A percentile compares a stretch with the other conserved stretches of the same genome.
These are phyloP conservation scores for Pythium dissotocum DNA, from an alignment of 352 stramenopile genomes.

Conservation along the genomic window DNA sequence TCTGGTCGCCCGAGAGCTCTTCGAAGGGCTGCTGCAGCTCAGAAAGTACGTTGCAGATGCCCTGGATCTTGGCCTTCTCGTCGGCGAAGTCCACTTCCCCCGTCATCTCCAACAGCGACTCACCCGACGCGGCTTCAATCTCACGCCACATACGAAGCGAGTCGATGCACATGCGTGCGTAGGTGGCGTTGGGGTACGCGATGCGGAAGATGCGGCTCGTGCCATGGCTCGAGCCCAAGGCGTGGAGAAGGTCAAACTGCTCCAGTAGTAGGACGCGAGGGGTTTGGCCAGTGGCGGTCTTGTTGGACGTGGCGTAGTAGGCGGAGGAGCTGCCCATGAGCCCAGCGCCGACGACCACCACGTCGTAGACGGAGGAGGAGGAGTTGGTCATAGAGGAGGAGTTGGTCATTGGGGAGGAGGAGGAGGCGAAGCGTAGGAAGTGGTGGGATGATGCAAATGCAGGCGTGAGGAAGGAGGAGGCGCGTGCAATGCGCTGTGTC, in stretches of 20 bases:
- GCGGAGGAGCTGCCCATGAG: conserved; percentile 70
- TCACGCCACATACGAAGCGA: conserved; percentile 56
- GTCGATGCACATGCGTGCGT: conserved; percentile 67
- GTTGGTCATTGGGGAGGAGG: too few species aligned
- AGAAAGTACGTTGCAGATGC: conserved; percentile 17
- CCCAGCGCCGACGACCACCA: conserved; percentile 57
- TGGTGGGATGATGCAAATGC: too few species aligned
- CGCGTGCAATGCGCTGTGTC: too few species aligned
- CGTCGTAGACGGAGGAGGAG: too few species aligned
- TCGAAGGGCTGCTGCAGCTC: conserved; percentile 29
- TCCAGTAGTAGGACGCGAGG: conserved; percentile 72
- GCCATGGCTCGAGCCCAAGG: conserved; percentile 72
- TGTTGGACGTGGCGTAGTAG: conserved; percentile 43
- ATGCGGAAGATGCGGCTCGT: conserved; percentile 77
- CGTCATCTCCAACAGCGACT: conserved; percentile 57
- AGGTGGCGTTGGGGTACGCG: conserved; percentile 68
- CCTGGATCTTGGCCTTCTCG: conserved; percentile 22
- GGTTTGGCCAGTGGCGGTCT: too few species aligned
- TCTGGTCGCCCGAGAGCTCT: conserved; percentile 40
- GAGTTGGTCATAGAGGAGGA: too few species aligned
- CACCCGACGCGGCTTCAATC: conserved; percentile 41
- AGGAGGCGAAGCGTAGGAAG: too few species aligned
- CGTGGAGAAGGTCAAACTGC: conserved; percentile 65
- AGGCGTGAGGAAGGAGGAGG: too few species aligned
- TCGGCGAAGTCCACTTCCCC: conserved; percentile 56